phyloP scores from a whole-genome alignment of 768 basidiomycete species.

The Rhizopogon salebrosus region DNA sequence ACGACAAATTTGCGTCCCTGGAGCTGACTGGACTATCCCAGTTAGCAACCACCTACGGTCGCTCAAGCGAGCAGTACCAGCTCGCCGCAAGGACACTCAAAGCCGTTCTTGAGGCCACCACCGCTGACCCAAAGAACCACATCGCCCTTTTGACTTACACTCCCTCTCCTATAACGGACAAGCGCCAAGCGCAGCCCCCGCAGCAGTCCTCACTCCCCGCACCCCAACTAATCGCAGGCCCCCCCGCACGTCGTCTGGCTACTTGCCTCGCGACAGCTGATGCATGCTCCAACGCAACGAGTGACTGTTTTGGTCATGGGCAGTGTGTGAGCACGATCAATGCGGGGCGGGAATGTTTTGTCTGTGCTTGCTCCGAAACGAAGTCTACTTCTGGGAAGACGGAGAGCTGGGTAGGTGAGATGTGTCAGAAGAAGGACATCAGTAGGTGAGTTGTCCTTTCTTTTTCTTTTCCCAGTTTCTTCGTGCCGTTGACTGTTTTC shows the following conservation, averaged over 20 bases:
- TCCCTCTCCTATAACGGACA: slow-evolving; percentile 21
- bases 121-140: slow-evolving; percentile 34
- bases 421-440: slow-evolving; percentile 74
- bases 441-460: slow-evolving; percentile 59
- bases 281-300: slow-evolving; percentile 58
- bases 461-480: neutral
- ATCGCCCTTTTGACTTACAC: slow-evolving; percentile 52
- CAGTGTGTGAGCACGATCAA: slow-evolving; percentile 57
- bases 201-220: slow-evolving; percentile 46
- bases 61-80: slow-evolving; percentile 50
- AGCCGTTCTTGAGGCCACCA: slow-evolving; percentile 39
- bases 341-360: slow-evolving; percentile 49
- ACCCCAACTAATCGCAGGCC: slow-evolving; percentile 31
- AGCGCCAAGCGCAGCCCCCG: slow-evolving; percentile 36
- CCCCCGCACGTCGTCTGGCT: slow-evolving; percentile 54
- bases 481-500: slow-evolving; percentile 1
- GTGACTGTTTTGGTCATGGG: slow-evolving; percentile 66
- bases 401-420: slow-evolving; percentile 68
- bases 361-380: slow-evolving; percentile 42
- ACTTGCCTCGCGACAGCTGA: slow-evolving; percentile 56
- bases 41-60: slow-evolving; percentile 43
- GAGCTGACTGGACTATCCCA: slow-evolving; percentile 48
- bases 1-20: slow-evolving; percentile 58
- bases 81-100: slow-evolving; percentile 42
- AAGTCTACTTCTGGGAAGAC: slow-evolving; percentile 49